phyloP scores from a whole-genome alignment of 306 rosid genomes.

The Vicia faba region DNA sequence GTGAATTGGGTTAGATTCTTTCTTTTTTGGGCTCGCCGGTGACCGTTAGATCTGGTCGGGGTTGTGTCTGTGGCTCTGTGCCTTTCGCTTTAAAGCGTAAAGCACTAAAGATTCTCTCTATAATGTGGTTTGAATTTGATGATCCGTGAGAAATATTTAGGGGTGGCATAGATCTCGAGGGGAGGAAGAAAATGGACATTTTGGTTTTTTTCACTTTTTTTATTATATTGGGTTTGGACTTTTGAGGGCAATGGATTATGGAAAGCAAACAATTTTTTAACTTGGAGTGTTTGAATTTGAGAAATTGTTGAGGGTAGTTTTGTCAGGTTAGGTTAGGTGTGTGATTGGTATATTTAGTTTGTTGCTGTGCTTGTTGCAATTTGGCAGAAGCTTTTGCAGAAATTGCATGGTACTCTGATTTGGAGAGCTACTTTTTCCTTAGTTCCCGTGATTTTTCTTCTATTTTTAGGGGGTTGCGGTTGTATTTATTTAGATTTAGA shows the following conservation, averaged over 20 bases:
- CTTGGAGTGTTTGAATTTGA: conserved; percentile 32
- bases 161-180: conserved; percentile 78
- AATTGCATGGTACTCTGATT: conserved; percentile 48
- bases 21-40: conserved; percentile 38
- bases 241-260: background rate
- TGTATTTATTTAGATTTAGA: conserved; percentile 33
- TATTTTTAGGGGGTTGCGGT: conserved; percentile 43
- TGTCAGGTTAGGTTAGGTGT: conserved; percentile 23
- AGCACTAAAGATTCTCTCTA: conserved; percentile 59
- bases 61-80: conserved; percentile 45
- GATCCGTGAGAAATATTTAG: conserved; percentile 41
- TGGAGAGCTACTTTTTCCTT: conserved; percentile 44
- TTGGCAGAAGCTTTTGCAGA: conserved; percentile 61
- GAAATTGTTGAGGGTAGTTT: conserved; percentile 36
- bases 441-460: conserved; percentile 58
- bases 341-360: conserved; percentile 31
- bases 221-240: background rate
- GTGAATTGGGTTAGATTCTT: conserved; percentile 38
- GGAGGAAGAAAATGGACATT: conserved; percentile 39
- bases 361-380: conserved; percentile 49
- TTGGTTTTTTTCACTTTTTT: background rate
- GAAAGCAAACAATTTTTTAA: conserved; percentile 8
- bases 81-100: conserved; percentile 61
- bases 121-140: conserved; percentile 22
- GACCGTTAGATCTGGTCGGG: conserved; percentile 45